Evolutionary conservation across 2,329 filamentous ascomycete species (phyloP), one percentile per base, ranked within the genome.

Genomic region (Microcera coccophila): DNA sequence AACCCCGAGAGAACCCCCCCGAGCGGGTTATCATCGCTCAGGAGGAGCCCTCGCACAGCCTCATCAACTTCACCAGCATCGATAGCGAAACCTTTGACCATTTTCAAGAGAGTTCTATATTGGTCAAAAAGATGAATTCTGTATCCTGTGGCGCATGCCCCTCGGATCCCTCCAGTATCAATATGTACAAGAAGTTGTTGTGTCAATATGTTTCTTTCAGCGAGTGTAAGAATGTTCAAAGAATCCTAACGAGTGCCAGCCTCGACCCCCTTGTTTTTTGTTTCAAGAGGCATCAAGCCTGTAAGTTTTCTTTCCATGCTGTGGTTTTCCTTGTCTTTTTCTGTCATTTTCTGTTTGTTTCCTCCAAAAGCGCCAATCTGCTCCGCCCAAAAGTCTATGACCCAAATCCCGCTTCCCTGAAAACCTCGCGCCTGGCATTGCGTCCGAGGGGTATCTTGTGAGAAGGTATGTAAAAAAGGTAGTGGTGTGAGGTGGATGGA

Each of bases 221-320:
- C 32, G 58, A 61, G 43, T 50, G 59, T 54, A 31, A 51, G 53
- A 60, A 44, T 48, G 46, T 52, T 41, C 37, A 39, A 39, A 44
- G 45, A 52, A 52, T 48, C 38, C 39, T 39, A 61, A 46, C 39
- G 59, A 62, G 53, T 58, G 59, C 57, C 55, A 62, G 59, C 45
- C 52, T 51, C 48, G 42, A 57, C 26, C 42, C 45, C 53, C 54
- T 51, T 54, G 48, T 38, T 36, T 18, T 47, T 41, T 36, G 39
- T 42, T 47, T 52, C 47, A 51, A 45, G 54, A 60, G 40, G 42
- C 49, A 47, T 55, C 54, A 52, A 57, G 49, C 48, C 55, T 60
- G 53, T 61, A 41, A 54, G 21, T 36, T 45, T 32, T 32, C 15
- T 46, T 35, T 39, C 37, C 43, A 42, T 53, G 24, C 24, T 28